Conservation (phyloP, 495 filamentous ascomycete genomes). For the Penicillium subrubescens region DNA sequence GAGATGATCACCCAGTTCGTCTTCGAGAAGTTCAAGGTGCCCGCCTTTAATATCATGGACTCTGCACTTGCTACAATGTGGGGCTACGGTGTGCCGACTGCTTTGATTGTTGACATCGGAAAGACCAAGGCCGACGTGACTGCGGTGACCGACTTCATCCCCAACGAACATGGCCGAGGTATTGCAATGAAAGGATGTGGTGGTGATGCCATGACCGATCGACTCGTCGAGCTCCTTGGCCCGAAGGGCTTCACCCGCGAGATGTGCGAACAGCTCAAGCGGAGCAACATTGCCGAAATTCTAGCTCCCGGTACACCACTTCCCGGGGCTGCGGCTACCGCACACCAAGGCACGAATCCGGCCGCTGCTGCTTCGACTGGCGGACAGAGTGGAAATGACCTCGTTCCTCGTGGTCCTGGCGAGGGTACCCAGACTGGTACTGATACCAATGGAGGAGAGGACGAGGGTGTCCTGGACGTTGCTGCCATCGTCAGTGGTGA, state of each 20-base stretch:
- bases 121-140: constrained; percentile 90
- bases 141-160: constrained; percentile 74
- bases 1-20: constrained; percentile 86
- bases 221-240: constrained; percentile 68
- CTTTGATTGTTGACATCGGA: constrained; percentile 88
- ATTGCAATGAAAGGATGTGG: constrained; percentile 71
- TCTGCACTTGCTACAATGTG: constrained; percentile 80
- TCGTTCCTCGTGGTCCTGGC: constrained; percentile 53
- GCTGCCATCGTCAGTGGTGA: constrained; percentile 94
- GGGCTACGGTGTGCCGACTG: constrained; percentile 73
- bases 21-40: constrained; percentile 95
- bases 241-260: constrained; percentile 73
- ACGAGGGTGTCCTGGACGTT: constrained; percentile 89
- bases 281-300: constrained; percentile 84
- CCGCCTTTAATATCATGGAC: constrained; percentile 84
- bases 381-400: constrained; percentile 38
- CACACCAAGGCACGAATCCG: constrained; percentile 60
- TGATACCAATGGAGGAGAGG: constrained; percentile 52
- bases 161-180: constrained; percentile 62
- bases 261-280: constrained; percentile 96
- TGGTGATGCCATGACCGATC: constrained; percentile 85
- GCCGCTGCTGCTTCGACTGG: constrained; percentile 58
- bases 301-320: constrained; percentile 66
- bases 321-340: constrained; percentile 50
- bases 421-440: constrained; percentile 51